Conservation (phyloP, 2,329 filamentous ascomycete species). For the Diaporthe sp. region DNA sequence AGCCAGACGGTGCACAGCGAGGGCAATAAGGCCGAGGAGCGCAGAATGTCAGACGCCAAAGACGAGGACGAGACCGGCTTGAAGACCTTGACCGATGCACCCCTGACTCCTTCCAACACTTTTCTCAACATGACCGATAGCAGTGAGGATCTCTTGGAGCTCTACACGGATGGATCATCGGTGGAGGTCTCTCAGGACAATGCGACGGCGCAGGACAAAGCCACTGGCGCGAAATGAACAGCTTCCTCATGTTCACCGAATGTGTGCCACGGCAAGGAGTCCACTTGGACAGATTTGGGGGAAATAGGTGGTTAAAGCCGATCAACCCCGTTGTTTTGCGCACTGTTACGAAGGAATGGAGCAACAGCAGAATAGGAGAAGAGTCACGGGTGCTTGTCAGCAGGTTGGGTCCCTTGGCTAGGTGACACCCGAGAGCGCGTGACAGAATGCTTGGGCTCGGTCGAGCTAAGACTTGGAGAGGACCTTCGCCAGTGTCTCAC, state of each 20-base stretch:
- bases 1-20: background rate
- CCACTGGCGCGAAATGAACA: background rate
- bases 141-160: constrained; percentile 30
- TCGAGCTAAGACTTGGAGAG: background rate
- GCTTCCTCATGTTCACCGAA: background rate
- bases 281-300: background rate
- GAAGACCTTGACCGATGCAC: background rate
- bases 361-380: background rate
- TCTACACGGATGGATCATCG: constrained; percentile 18
- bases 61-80: background rate
- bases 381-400: background rate
- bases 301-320: background rate
- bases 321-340: background rate
- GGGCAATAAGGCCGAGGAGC: background rate
- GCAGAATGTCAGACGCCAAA: background rate
- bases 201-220: background rate
- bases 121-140: constrained; percentile 15
- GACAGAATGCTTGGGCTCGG: background rate
- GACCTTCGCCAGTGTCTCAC: background rate
- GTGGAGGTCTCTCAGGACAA: background rate
- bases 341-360: background rate
- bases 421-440: background rate
- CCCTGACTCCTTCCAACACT: constrained; percentile 13
- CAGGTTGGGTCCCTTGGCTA: background rate
- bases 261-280: too few relatives aligned